Percentiles rank a stretch among this genome's conserved stretches.
phyloP scores from a whole-genome alignment of 306 rosid species.

The Spatholobus suberectus region DNA sequence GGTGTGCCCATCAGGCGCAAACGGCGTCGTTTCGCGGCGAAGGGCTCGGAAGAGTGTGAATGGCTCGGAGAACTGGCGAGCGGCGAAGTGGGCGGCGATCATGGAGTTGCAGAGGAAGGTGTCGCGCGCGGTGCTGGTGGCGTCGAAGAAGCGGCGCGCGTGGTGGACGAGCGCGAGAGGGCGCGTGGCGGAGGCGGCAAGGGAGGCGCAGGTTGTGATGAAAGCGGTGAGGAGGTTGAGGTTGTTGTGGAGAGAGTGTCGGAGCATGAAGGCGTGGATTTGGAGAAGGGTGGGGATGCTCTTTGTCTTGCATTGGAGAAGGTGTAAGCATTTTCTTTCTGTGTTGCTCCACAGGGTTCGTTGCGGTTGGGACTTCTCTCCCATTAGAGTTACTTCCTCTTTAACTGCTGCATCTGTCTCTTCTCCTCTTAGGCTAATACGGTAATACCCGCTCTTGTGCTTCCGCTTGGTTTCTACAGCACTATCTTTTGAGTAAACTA shows the following conservation, averaged over 20 bases:
- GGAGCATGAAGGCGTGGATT: constrained; percentile 75
- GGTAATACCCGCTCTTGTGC: no score
- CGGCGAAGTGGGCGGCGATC: constrained; percentile 50
- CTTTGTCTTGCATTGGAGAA: constrained; percentile 52
- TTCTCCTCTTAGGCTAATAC: no score
- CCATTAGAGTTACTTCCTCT: constrained; percentile 26
- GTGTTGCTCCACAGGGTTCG: constrained; percentile 52
- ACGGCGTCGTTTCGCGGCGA: constrained; percentile 23
- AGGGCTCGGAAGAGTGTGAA: constrained; percentile 60
- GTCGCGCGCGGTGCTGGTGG: constrained; percentile 46
- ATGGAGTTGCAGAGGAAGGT: constrained; percentile 66
- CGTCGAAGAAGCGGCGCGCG: constrained; percentile 66
- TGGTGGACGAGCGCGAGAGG: constrained; percentile 40
- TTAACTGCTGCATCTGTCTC: neutral
- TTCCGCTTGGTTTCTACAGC: no score
- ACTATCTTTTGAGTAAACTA: no score
- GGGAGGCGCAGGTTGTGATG: constrained; percentile 56
- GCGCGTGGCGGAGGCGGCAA: constrained; percentile 29
- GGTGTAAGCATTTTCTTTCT: constrained; percentile 64
- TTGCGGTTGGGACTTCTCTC: neutral
- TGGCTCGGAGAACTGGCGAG: constrained; percentile 47
- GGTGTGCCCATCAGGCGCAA: constrained; percentile 52
- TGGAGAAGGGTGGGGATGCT: constrained; percentile 51
- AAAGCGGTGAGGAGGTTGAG: constrained; percentile 70
- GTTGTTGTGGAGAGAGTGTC: constrained; percentile 61